Percentiles rank a stretch among this genome's conserved stretches.
These are phyloP conservation scores for Remersonia thermophila DNA, from an alignment of 2,329 filamentous ascomycete species.

Conservation along the genomic window DNA sequence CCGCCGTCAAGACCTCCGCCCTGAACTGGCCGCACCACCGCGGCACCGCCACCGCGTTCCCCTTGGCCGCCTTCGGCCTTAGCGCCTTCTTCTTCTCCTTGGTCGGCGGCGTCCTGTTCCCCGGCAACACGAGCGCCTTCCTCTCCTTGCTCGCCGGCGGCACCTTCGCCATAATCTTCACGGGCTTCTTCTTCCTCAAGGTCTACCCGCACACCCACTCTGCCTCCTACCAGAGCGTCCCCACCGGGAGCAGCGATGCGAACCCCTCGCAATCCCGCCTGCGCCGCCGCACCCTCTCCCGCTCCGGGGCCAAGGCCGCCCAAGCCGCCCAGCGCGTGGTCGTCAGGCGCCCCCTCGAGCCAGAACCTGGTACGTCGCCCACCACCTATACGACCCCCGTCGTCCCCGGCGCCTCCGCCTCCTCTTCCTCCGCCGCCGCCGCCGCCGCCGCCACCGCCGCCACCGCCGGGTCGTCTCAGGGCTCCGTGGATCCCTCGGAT, in stretches of 20 bases:
- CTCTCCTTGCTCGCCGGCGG: slow-evolving; percentile 69
- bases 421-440: not conserved
- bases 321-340: too few species aligned
- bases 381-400: slow-evolving; percentile 22
- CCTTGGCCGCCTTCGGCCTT: slow-evolving; percentile 81
- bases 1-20: slow-evolving; percentile 73
- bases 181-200: slow-evolving; percentile 74
- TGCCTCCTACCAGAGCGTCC: slow-evolving; percentile 43
- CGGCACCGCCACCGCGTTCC: slow-evolving; percentile 88
- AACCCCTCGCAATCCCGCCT: slow-evolving; percentile 26
- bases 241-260: slow-evolving; percentile 20
- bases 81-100: slow-evolving; percentile 94
- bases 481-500: slow-evolving; percentile 3
- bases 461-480: slow-evolving; percentile 12
- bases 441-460: not conserved
- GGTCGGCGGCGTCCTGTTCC: slow-evolving; percentile 64
- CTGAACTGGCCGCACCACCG: slow-evolving; percentile 85
- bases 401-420: not conserved
- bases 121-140: slow-evolving; percentile 71
- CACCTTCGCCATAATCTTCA: slow-evolving; percentile 62
- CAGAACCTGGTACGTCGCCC: slow-evolving; percentile 58
- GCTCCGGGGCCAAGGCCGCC: slow-evolving; percentile 27
- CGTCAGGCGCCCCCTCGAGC: slow-evolving; percentile 20
- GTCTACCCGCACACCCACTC: slow-evolving; percentile 46
- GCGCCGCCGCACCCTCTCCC: slow-evolving; percentile 29